Conservation (phyloP, 805 yeast genomes). For the Phaffomyces opuntiae region DNA sequence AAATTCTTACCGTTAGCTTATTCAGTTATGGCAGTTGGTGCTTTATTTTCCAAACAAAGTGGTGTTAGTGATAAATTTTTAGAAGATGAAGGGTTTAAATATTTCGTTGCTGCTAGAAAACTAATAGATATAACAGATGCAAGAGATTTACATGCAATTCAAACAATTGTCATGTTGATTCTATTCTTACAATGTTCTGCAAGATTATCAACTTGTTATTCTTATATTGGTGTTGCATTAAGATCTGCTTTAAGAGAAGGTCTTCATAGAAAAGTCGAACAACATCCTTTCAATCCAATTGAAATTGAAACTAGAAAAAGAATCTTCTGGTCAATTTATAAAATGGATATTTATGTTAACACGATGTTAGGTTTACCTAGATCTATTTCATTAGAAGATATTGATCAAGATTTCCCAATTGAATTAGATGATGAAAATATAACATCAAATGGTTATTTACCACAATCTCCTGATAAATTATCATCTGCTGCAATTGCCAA, state of each 20-base stretch:
- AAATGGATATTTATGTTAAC: conserved; percentile 85
- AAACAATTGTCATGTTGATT: conserved; percentile 80
- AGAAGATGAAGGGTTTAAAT: conserved; percentile 73
- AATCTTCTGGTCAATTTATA: conserved; percentile 82
- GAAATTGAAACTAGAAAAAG: conserved; percentile 80
- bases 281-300: conserved; percentile 58
- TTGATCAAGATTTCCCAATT: conserved; percentile 80
- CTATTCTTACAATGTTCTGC: conserved; percentile 86
- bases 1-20: conserved; percentile 74
- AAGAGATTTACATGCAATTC: conserved; percentile 73
- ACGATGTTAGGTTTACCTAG: conserved; percentile 83
- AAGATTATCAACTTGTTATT: conserved; percentile 76
- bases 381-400: conserved; percentile 66
- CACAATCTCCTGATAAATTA: conserved; percentile 43
- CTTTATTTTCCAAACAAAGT: conserved; percentile 54
- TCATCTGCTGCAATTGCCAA: conserved; percentile 79
- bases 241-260: conserved; percentile 81
- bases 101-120: conserved; percentile 74
- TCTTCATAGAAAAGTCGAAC: conserved; percentile 57
- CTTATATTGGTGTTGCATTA: conserved; percentile 83
- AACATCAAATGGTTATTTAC: conserved; percentile 52
- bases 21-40: conserved; percentile 86
- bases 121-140: conserved; percentile 78
- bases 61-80: conserved; percentile 28
- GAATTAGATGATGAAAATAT: conserved; percentile 86